Evolutionary conservation across 768 basidiomycete genomes (phyloP), one percentile per base, ranked within the genome.

Genomic region (Pulveroboletus frians): DNA sequence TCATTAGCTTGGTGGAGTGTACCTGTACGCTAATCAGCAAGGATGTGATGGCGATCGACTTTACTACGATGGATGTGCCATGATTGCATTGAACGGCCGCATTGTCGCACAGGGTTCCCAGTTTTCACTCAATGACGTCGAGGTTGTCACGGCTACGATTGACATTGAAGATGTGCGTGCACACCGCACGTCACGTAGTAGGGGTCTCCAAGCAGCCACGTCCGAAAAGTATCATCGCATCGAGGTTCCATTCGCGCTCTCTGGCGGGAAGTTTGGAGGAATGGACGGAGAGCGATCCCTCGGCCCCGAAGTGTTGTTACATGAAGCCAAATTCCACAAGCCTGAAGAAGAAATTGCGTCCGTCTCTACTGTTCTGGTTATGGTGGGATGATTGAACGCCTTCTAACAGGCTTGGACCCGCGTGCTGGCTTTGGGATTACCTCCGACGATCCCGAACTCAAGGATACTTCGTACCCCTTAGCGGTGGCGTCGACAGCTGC

Each of bases 341-440:
- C 91, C 95, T 0, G 93, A 97, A 67, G 95, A 98, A 67, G 96
- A 98, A 70, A 96, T 98, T 50, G 95, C 96, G 96, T 96, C 61
- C 58, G 91, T 50, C 37, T 14, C 38, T 38, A 11, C 32, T 34
- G 3, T 26, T 15, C 4, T 6, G 3, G 39, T 26, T 18, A 18
- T 29, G 11, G 1, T 17, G 13, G 11, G 1, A 35, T 27, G 27
- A 37, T 40, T 57, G 17, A 51, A 41, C n/a, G 17, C 44, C 21
- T 1, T 23, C 37, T 15, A 5, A 23, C 53, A 97, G 95, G 3
- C 73, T 98, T 3, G 96, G 96, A 5, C 96, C 96, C 7, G 96
- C 95, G 14, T 98, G 96, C 63, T 99, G 96, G 96, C 75, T 99
- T n/a, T 99, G 96, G 96, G 96, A 99, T 65, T 99, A 98, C 62